phyloP scores from a whole-genome alignment of 139 green algal species.

The Desmodesmus armatus region DNA sequence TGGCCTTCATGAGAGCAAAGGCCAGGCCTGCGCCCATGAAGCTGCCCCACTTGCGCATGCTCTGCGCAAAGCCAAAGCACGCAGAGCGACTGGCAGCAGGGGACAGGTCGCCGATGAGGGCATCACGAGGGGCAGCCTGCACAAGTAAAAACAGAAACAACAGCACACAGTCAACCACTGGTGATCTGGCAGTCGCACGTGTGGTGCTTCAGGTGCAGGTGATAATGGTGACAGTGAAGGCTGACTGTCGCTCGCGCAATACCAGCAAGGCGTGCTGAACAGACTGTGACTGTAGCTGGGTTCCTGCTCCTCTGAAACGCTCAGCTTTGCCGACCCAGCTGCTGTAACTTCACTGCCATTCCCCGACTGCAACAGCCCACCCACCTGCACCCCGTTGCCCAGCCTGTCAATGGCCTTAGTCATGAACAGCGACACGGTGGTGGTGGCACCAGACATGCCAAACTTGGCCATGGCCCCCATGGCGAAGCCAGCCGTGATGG shows the following conservation, averaged over 20 bases:
- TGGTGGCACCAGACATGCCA: slow-evolving; percentile 56
- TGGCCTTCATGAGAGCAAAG: slow-evolving; percentile 72
- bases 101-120: slow-evolving; percentile 70
- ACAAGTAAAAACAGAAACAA: neutral
- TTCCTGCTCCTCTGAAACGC: too few relatives aligned
- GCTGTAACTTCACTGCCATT: neutral
- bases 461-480: slow-evolving; percentile 70
- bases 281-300: too few relatives aligned
- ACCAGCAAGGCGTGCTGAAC: too few relatives aligned
- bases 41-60: slow-evolving; percentile 70
- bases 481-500: slow-evolving; percentile 69
- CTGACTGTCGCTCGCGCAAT: too few relatives aligned
- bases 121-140: slow-evolving; percentile 68
- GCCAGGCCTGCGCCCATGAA: slow-evolving; percentile 61
- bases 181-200: neutral
- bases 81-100: slow-evolving; percentile 54
- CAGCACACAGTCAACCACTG: neutral
- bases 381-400: slow-evolving; percentile 70
- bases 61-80: slow-evolving; percentile 74
- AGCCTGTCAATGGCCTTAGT: slow-evolving; percentile 69
- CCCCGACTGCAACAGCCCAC: neutral
- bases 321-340: too few relatives aligned
- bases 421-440: slow-evolving; percentile 60
- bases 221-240: too few relatives aligned
- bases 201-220: too few relatives aligned